These are phyloP conservation scores for Ustilago esculenta DNA, from an alignment of 1,284 basidiomycete species.

Conservation along the genomic window DNA sequence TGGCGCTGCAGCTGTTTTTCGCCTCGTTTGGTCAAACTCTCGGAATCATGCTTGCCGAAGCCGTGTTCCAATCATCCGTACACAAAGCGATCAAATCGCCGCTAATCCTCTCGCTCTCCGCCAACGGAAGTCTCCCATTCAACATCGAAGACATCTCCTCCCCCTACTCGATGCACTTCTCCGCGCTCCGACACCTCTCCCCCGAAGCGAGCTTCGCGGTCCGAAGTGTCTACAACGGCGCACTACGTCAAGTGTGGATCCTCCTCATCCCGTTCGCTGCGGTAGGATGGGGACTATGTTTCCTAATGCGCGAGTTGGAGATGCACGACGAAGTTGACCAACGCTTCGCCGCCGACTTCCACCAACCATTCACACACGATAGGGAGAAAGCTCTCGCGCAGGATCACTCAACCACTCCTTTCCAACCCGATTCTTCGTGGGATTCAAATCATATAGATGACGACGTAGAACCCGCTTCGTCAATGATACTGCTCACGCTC, in stretches of 20 bases:
- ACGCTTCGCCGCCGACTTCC: slow-evolving; percentile 18
- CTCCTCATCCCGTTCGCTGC: slow-evolving; percentile 29
- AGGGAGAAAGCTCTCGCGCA: slow-evolving; percentile 16
- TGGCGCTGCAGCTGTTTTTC: slow-evolving; percentile 33
- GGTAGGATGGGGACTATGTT: slow-evolving; percentile 17
- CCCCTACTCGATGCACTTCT: slow-evolving; percentile 30
- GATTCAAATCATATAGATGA: too few relatives aligned
- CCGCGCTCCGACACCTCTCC: slow-evolving; percentile 2
- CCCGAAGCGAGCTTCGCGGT: slow-evolving; percentile 13
- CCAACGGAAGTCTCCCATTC: slow-evolving; percentile 30
- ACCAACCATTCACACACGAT: background rate
- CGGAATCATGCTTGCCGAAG: slow-evolving; percentile 44
- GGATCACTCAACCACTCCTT: too few relatives aligned
- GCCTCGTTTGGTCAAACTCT: slow-evolving; percentile 43
- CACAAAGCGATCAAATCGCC: slow-evolving; percentile 25
- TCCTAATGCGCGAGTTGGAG: slow-evolving; percentile 26
- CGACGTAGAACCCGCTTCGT: background rate
- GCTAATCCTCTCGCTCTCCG: slow-evolving; percentile 9
- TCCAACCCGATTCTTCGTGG: too few relatives aligned
- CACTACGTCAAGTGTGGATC: slow-evolving; percentile 28
- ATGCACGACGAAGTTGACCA: slow-evolving; percentile 44
- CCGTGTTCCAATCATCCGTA: slow-evolving; percentile 38
- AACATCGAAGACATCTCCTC: slow-evolving; percentile 33
- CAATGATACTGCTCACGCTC: slow-evolving; percentile 1
- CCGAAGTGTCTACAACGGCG: slow-evolving; percentile 14